These are phyloP conservation scores for Zymoseptoria ardabiliae DNA, from an alignment of 2,329 filamentous ascomycete genomes.

Conservation along the genomic window DNA sequence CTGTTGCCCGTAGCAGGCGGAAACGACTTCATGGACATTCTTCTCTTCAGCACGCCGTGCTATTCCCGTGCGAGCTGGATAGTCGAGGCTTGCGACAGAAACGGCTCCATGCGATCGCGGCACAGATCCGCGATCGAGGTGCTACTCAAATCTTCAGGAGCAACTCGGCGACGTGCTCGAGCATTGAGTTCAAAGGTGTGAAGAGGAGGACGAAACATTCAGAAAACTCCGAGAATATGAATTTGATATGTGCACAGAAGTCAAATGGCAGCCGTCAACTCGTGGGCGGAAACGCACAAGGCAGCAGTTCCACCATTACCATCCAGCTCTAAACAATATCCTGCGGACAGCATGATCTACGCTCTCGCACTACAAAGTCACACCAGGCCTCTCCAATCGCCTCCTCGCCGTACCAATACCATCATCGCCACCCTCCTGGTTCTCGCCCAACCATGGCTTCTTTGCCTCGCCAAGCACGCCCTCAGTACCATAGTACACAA, in stretches of 20 bases:
- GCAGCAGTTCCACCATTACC: too few relatives aligned
- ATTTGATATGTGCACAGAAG: background rate
- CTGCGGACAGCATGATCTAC: too few relatives aligned
- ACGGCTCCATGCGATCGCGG: background rate
- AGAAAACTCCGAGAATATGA: background rate
- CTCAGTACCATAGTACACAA: conserved; percentile 81
- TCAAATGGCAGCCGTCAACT: background rate
- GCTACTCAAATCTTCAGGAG: too few relatives aligned
- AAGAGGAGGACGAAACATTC: background rate
- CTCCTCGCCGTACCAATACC: conserved; percentile 81
- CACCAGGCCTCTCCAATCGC: conserved; percentile 38
- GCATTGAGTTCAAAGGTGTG: background rate
- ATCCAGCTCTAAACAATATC: too few relatives aligned
- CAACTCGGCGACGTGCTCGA: too few relatives aligned
- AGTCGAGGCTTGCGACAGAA: background rate
- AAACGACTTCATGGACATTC: background rate
- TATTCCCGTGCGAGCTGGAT: background rate
- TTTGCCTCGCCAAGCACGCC: conserved; percentile 75
- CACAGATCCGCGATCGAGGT: background rate
- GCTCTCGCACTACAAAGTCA: conserved; percentile 28
- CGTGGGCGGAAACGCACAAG: background rate
- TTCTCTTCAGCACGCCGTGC: background rate
- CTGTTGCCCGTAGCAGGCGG: background rate
- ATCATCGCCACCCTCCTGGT: conserved; percentile 73
- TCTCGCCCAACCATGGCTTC: conserved; percentile 90